Conservation (phyloP, 306 rosid species). For the Cicer judaicum region DNA sequence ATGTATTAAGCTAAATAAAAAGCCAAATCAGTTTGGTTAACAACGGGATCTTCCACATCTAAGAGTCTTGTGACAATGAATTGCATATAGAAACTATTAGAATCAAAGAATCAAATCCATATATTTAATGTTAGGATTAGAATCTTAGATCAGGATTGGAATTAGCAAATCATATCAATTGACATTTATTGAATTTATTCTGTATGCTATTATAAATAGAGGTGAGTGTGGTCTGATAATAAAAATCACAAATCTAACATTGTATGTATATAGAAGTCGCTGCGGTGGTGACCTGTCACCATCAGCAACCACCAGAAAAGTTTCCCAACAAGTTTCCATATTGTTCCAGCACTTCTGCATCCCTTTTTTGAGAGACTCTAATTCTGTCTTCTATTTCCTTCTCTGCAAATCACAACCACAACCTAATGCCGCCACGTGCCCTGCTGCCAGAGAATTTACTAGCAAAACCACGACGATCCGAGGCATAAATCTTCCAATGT, state of each 20-base stretch:
- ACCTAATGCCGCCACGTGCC: not conserved
- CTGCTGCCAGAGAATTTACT: too few relatives aligned
- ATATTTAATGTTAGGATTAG: not conserved
- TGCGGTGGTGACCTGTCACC: not conserved
- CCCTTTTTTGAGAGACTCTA: not conserved
- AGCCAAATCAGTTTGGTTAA: conserved; percentile 14
- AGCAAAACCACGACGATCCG: too few relatives aligned
- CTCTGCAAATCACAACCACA: not conserved
- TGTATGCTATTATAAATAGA: not conserved
- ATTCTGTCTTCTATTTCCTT: not conserved
- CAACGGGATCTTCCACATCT: conserved; percentile 31
- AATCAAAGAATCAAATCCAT: not conserved
- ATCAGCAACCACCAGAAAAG: not conserved
- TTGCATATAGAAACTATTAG: not conserved
- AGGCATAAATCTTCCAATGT: not conserved
- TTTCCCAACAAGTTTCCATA: not conserved
- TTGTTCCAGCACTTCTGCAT: not conserved
- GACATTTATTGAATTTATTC: not conserved
- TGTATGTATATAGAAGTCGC: not conserved
- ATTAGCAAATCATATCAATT: not conserved
- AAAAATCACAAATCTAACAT: not conserved
- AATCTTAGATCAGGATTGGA: not conserved
- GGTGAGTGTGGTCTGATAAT: not conserved
- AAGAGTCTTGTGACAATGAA: conserved; percentile 5
- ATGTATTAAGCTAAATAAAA: conserved; percentile 16